These are phyloP conservation scores for Poa pratensis DNA, from an alignment of 176 grass and related monocot species.

Conservation along the genomic window DNA sequence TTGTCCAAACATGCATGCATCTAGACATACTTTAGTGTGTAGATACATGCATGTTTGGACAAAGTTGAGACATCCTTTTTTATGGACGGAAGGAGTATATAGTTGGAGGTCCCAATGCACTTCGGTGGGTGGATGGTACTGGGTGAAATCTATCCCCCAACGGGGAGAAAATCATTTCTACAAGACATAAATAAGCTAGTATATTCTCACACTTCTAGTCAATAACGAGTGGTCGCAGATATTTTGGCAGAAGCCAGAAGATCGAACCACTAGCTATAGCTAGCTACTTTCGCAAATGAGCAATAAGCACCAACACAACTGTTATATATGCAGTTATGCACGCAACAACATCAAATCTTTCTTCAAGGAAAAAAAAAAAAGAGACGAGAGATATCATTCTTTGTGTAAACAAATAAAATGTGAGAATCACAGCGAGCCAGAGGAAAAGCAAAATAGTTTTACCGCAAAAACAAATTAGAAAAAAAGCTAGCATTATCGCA, in stretches of 20 bases:
- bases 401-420: not conserved
- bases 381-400: not conserved
- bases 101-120: not conserved
- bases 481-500: slow-evolving; percentile 1
- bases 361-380: not conserved
- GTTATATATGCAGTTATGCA: not conserved
- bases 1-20: no score
- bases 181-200: slow-evolving; percentile 4
- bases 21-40: no score
- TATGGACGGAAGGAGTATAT: no score
- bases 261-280: not conserved
- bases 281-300: slow-evolving; percentile 9
- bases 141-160: not conserved
- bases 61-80: no score
- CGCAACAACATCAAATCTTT: not conserved
- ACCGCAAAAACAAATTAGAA: not conserved
- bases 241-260: not conserved
- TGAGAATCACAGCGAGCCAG: not conserved
- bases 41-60: no score
- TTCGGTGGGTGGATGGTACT: not conserved
- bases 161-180: slow-evolving; percentile 4
- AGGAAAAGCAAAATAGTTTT: not conserved
- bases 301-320: not conserved
- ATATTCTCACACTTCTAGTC: not conserved
- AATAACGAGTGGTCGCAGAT: not conserved